Evolutionary conservation across 805 yeast species (phyloP), one percentile per base, ranked within the genome.

Genomic region (Tetrapisispora pingtungensis): DNA sequence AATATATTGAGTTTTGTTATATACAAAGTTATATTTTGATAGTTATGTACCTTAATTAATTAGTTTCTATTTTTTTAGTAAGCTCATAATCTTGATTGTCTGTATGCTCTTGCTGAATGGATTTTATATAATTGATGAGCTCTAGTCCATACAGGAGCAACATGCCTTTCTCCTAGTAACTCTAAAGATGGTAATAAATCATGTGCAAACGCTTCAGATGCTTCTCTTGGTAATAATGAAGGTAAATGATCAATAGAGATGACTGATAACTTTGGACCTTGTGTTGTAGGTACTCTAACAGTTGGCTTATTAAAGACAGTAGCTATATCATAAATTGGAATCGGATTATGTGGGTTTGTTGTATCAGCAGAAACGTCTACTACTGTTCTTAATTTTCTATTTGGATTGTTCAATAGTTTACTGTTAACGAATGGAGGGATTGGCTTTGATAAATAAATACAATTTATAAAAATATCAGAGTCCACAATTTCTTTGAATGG

Each of bases 291-390:
- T 34, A 90, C 98, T 7, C 68, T 65, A 38, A 86, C 97, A 2
- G 96, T 89, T 52, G 98, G 99, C 56, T 86, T 77, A 52, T 77
- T 76, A 72, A 93, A 93, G 7, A 82, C 88, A 26, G 98, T 90
- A 46, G 96, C 95, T 53, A 86, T 73, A 20, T 78, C 71, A 67
- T 93, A 94, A 44, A 93, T 90, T 49, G 99, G 98, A 47, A 93
- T 77, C 46, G 99, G 99, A 71, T 93, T 93, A 73, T 88, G 90
- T 49, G 97, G 97, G 67, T 93, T 93, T 44, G 98, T 93, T 40
- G 97, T 93, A 69, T 93, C 99, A 45, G 98, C 98, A 42, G 96
- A 85, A 46, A 93, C 99, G 66, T 93, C 99, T 43, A 93, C 97
- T 49, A 93, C 87, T 15, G 94, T 86, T 66, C 90, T 78, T 61